Base-by-base conservation (phyloP, 1,284 basidiomycete species). In the Porogramme epimiltina region DNA sequence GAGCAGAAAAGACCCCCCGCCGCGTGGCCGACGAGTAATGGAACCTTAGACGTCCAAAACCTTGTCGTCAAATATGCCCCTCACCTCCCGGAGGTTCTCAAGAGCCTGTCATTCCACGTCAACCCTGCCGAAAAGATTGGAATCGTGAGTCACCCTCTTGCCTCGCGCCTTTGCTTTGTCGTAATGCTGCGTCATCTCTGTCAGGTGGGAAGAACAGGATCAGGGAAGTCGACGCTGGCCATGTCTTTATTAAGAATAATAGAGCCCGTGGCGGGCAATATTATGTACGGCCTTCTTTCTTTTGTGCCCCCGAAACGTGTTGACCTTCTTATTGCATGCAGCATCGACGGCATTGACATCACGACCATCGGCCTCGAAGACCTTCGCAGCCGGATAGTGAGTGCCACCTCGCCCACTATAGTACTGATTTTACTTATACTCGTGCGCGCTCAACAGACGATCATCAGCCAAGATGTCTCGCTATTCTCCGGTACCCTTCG, bases 301-400 rank as follows among this genome's bases (percentile, higher is more conserved):
- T 26, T 18, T 16, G 26, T 34, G 18, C 25, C 33, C 22, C 10
- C 38, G 23, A 5, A 31, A 24, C 40, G 34, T 62, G 13, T 47
- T 51, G 26, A 50, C 19, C 42, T 37, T 6, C 36, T 42, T n/a
- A n/a, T n/a, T n/a, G n/a, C 16, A 25, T 20, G 8, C 47, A 85
- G 84, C n/a, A 73, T 95, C 36, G 91, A 94, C 63, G 88, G 88
- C 4, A 81, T 95, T 56, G 89, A 95, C 68, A 89, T 95, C 52
- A 80, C 85, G 5, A 81, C 76, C 2, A 85, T 96, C 38, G 91
- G 92, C 1, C 75, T 96, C n/a, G 84, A 90, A 64, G 91, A 93
- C 64, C 74, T 95, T 25, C 71, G 90, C 54, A 87, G 79, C 18
- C 74, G 78, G 16, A 73, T 84, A 40, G 82, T 84, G 59, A 61